Conservation (phyloP, 768 basidiomycete species). For the Amanita molliuscula region DNA sequence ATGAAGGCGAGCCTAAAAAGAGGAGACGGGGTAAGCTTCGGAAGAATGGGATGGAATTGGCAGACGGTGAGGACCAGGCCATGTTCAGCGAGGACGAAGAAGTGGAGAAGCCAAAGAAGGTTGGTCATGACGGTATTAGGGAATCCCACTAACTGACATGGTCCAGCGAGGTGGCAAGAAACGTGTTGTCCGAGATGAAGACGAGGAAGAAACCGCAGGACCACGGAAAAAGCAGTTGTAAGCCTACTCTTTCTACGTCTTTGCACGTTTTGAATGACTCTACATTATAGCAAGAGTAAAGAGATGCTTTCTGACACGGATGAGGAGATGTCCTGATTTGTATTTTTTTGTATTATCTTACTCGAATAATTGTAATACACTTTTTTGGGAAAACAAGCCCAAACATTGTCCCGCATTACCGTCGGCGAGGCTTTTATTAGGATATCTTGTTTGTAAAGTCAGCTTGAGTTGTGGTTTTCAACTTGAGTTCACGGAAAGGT, state of each 20-base stretch:
- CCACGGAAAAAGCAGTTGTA: slow-evolving; percentile 73
- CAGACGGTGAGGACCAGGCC: slow-evolving; percentile 54
- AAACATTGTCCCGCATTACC: background rate
- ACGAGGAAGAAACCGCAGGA: slow-evolving; percentile 54
- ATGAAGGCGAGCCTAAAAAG: slow-evolving; percentile 62
- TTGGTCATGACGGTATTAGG: slow-evolving; percentile 16
- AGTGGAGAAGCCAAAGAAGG: slow-evolving; percentile 63
- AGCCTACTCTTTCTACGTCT: slow-evolving; percentile 13
- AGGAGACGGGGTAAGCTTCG: slow-evolving; percentile 61
- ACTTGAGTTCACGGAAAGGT: background rate
- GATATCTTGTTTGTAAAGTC: background rate
- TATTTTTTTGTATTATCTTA: slow-evolving; percentile 6
- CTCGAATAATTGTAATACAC: background rate
- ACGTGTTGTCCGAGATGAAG: slow-evolving; percentile 70
- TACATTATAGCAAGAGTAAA: slow-evolving; percentile 66
- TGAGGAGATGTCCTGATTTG: slow-evolving; percentile 59
- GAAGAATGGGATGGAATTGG: slow-evolving; percentile 39
- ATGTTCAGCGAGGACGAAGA: slow-evolving; percentile 69
- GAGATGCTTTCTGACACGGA: slow-evolving; percentile 83
- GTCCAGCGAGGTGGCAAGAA: slow-evolving; percentile 49
- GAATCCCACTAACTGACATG: background rate
- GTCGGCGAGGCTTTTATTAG: background rate
- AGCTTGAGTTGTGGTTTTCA: background rate
- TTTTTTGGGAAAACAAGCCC: background rate
- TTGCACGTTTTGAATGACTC: slow-evolving; percentile 6